Evolutionary conservation across 2,329 filamentous ascomycete genomes (phyloP).

Genomic region (Trichoderma asperellum): DNA sequence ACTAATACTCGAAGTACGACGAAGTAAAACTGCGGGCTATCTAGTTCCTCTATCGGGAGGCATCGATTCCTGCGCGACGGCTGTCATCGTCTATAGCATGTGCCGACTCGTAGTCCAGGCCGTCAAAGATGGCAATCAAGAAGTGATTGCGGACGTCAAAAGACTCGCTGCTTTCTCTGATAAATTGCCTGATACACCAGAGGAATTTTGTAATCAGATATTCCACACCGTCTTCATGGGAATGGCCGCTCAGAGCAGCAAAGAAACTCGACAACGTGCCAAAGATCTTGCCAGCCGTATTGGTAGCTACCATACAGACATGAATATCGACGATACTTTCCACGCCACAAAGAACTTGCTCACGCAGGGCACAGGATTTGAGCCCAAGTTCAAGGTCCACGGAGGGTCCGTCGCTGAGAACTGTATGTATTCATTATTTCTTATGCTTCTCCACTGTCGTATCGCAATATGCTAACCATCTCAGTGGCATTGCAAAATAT

Average conservation of each 20-base stretch:
- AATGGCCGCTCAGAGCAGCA: conserved; percentile 66
- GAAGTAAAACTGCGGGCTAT: conserved; percentile 56
- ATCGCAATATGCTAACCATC: conserved; percentile 17
- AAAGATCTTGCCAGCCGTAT: conserved; percentile 64
- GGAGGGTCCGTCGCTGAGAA: conserved; percentile 43
- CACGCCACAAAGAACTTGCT: conserved; percentile 3
- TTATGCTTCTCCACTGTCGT: neutral
- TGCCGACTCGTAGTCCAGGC: conserved; percentile 60
- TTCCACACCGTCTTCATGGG: conserved; percentile 45
- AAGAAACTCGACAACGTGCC: conserved; percentile 66
- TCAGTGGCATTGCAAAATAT: conserved; percentile 65
- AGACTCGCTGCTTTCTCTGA: conserved; percentile 32
- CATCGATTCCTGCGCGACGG: conserved; percentile 59
- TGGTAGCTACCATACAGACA: conserved; percentile 71
- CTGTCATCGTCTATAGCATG: conserved; percentile 51
- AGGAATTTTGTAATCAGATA: conserved; percentile 48
- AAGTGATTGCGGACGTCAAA: conserved; percentile 36
- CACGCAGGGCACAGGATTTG: conserved; percentile 61
- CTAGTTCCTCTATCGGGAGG: conserved; percentile 59
- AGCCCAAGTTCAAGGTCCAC: conserved; percentile 53
- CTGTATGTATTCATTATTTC: neutral
- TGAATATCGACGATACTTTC: conserved; percentile 65
- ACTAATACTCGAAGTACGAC: conserved; percentile 34
- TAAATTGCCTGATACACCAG: conserved; percentile 26
- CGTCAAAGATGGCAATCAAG: conserved; percentile 43